These are phyloP conservation scores for Suhomyces prunicola DNA, from an alignment of 805 yeast genomes.

Conservation along the genomic window DNA sequence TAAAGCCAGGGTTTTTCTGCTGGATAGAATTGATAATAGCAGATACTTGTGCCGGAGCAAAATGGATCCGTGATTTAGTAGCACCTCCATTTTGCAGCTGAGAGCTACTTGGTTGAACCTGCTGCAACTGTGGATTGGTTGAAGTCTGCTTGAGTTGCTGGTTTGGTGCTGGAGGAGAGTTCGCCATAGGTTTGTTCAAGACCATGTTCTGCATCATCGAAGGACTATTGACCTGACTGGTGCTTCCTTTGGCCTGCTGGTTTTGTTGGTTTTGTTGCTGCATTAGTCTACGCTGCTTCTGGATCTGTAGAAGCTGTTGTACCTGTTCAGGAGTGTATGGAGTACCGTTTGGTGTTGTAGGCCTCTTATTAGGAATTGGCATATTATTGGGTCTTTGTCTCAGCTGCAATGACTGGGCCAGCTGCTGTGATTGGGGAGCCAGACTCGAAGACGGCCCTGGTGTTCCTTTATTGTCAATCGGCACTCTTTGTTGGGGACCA, in stretches of 20 bases:
- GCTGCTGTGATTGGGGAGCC: neutral
- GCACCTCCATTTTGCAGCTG: neutral
- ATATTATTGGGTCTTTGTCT: neutral
- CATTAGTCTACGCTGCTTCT: conserved; percentile 47
- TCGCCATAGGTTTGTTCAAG: neutral
- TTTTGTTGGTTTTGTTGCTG: conserved; percentile 39
- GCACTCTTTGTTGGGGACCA: conserved; percentile 7
- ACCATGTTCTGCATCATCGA: conserved; percentile 2
- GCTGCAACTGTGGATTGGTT: neutral
- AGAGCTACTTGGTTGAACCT: neutral
- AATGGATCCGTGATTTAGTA: conserved; percentile 35
- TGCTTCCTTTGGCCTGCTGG: conserved; percentile 9
- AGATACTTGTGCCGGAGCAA: conserved; percentile 62
- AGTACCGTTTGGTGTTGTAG: conserved; percentile 53
- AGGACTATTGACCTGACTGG: conserved; percentile 2
- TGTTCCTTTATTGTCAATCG: neutral
- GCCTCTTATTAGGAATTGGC: conserved; percentile 22
- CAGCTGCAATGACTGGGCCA: neutral
- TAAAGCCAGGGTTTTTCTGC: conserved; percentile 58
- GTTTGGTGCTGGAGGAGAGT: neutral
- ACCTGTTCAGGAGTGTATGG: conserved; percentile 60
- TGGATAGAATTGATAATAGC: conserved; percentile 64
- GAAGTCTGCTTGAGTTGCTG: neutral
- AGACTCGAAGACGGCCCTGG: conserved; percentile 2
- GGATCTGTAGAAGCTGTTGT: conserved; percentile 53